Evolutionary conservation across 305 asterid species (phyloP).

Genomic region (Plantago coronopus): DNA sequence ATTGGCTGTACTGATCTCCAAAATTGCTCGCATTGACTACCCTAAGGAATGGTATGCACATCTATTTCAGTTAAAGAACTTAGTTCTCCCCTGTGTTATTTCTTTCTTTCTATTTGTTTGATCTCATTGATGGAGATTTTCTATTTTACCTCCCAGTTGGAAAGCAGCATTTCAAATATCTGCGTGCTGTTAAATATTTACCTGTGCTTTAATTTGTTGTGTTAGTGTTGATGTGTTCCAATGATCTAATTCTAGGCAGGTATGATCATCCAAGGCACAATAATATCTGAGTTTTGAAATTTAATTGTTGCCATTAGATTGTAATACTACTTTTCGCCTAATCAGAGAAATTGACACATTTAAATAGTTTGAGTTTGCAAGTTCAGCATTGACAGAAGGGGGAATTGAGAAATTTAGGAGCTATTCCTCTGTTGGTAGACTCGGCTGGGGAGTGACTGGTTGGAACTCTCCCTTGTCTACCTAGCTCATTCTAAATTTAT

Average conservation of each 20-base stretch:
- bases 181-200: not conserved
- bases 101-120: not conserved
- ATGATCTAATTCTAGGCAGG: not conserved
- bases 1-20: conserved; percentile 82
- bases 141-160: not conserved
- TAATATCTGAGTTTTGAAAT: not conserved
- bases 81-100: conserved; percentile 3
- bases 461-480: too few relatives aligned
- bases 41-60: conserved; percentile 86
- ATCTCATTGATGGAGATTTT: not conserved
- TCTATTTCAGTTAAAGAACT: conserved; percentile 9
- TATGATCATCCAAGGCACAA: not conserved
- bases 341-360: too few relatives aligned
- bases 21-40: conserved; percentile 94
- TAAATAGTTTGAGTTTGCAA: too few relatives aligned
- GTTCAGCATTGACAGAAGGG: too few relatives aligned
- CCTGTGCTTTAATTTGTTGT: not conserved
- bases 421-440: too few relatives aligned
- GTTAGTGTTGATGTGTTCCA: not conserved
- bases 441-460: too few relatives aligned
- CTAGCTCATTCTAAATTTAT: too few relatives aligned
- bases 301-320: not conserved
- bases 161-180: not conserved
- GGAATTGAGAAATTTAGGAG: too few relatives aligned
- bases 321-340: not conserved